Evolutionary conservation across 768 basidiomycete species (phyloP).

Genomic region (Tylopilus vinaceipallidus): DNA sequence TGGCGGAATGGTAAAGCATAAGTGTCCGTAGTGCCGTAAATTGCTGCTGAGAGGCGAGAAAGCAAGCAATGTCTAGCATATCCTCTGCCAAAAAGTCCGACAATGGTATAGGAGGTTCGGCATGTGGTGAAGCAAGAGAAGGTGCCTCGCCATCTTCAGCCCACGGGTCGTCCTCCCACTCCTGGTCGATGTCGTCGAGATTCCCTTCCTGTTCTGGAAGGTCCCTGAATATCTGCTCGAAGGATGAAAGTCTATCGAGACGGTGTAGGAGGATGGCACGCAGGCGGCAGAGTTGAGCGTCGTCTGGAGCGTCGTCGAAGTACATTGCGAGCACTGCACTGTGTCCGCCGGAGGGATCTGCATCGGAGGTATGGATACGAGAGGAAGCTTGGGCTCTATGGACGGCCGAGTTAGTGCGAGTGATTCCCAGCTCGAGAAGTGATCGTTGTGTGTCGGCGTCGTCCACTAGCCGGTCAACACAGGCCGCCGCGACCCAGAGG

Average conservation of each 20-base stretch:
- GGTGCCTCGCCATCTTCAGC: conserved; percentile 45
- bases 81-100: conserved; percentile 61
- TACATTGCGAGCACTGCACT: conserved; percentile 42
- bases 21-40: conserved; percentile 60
- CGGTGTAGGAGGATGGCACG: conserved; percentile 68
- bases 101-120: conserved; percentile 50
- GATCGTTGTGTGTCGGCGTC: conserved; percentile 51
- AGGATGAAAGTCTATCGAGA: conserved; percentile 72
- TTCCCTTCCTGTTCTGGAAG: conserved; percentile 28
- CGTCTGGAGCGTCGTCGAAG: conserved; percentile 54
- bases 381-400: conserved; percentile 44
- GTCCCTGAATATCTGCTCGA: conserved; percentile 53
- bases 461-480: conserved; percentile 63
- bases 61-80: conserved; percentile 56
- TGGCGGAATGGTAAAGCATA: conserved; percentile 49
- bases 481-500: conserved; percentile 76
- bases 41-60: conserved; percentile 62
- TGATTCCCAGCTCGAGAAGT: conserved; percentile 62
- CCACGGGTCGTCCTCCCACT: conserved; percentile 64
- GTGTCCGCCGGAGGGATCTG: conserved; percentile 16
- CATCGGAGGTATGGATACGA: conserved; percentile 21
- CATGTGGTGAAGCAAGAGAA: conserved; percentile 16
- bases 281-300: conserved; percentile 63
- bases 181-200: conserved; percentile 39
- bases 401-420: conserved; percentile 51